Conservation (phyloP, 2,329 filamentous ascomycete species). For the Orbilia ellipsospora region DNA sequence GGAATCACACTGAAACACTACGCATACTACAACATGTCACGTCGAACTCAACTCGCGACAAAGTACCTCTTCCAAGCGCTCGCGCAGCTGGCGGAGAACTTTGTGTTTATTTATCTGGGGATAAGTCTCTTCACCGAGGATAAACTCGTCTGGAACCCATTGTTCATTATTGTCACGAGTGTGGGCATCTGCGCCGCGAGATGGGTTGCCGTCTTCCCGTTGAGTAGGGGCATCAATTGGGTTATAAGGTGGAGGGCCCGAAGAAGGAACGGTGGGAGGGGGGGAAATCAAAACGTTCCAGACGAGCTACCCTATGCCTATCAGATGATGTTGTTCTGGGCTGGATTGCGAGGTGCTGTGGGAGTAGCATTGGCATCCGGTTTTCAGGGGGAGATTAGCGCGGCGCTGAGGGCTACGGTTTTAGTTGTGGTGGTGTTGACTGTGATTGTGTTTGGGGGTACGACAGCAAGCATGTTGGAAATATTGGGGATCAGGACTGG, state of each 20-base stretch:
- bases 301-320: conserved; percentile 95
- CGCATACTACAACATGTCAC: conserved; percentile 99
- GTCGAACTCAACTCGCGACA: conserved; percentile 94
- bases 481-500: conserved; percentile 96
- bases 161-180: conserved; percentile 93
- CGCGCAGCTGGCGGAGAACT: conserved; percentile 96
- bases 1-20: conserved; percentile 99
- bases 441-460: conserved; percentile 98
- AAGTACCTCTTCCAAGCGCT: conserved; percentile 97
- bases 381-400: conserved; percentile 81
- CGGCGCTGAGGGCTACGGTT: conserved; percentile 90
- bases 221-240: conserved; percentile 90
- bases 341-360: conserved; percentile 91
- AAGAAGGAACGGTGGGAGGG: conserved; percentile 77
- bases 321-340: conserved; percentile 99
- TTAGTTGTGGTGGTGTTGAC: conserved; percentile 96
- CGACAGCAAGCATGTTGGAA: conserved; percentile 96
- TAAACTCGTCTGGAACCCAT: conserved; percentile 87
- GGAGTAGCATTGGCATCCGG: conserved; percentile 93
- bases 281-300: conserved; percentile 59
- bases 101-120: conserved; percentile 99
- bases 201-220: conserved; percentile 93
- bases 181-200: conserved; percentile 90
- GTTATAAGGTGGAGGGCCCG: conserved; percentile 87
- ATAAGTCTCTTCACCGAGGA: conserved; percentile 93